Evolutionary conservation across 2,329 filamentous ascomycete species (phyloP), one percentile per base, ranked within the genome.

Genomic region (Fusarium vanettenii): DNA sequence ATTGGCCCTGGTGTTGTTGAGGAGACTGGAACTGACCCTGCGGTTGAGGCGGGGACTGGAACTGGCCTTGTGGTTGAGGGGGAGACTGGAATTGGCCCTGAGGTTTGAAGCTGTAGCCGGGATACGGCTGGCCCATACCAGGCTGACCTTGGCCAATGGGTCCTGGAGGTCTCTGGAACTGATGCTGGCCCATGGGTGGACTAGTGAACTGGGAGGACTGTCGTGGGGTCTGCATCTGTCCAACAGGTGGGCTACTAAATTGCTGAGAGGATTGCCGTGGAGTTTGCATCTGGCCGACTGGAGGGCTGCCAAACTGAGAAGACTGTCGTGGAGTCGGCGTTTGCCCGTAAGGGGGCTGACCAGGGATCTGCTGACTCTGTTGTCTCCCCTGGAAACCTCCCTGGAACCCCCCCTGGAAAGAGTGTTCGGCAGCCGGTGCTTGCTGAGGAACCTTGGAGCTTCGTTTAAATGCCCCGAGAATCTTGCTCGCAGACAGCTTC

Each of bases 391-490:
- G 41, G 41, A 22, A 45, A 22, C 41, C 41, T 45, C 41, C 41
- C 4, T 45, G 37, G 37, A 41, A 41, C 10, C 33, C 50, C 29
- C 65, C 68, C 6, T 78, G 75, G 59, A 66, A 69, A 37, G 63
- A 66, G 18, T 77, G 77, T 0, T 25, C 56, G 14, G 62, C 39
- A 10, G 60, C 66, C 41, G 73, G 72, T 18, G 70, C 76, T 20
- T 76, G 78, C n/a, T 76, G 78, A 16, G 70, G 74, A 33, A 63
- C 64, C 69, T 80, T 83, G 6, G 80, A 80, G 33, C 67, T 75
- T 74, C 80, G 77, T 70, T 81, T 83, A 50, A 84, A 80, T 1
- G 81, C 81, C 1, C 78, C 76, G 0, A 82, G 64, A 1, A 84
- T 65, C 68, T 81, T 84, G 20, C 72, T 78, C 2, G 76, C 69